Percentiles rank a stretch among this genome's conserved stretches.
phyloP scores from a whole-genome alignment of 2,329 filamentous ascomycete genomes.

The Orbilia oligospora region DNA sequence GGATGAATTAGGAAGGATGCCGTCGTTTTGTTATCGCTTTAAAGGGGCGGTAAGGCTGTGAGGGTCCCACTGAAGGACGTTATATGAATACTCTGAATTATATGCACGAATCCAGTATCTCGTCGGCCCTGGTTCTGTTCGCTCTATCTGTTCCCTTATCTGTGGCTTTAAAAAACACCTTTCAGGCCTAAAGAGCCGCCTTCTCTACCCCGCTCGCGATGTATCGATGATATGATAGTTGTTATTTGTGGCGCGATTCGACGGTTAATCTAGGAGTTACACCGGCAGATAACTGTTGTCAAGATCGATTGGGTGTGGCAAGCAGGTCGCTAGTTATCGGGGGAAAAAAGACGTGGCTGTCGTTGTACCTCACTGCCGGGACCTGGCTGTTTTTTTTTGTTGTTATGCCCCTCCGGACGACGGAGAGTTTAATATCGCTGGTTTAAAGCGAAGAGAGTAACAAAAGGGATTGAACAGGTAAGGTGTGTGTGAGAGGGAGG shows the following conservation, averaged over 20 bases:
- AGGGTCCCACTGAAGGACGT: constrained; percentile 18
- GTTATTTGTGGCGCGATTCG: constrained; percentile 10
- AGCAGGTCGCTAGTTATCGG: constrained; percentile 8
- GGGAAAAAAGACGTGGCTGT: constrained; percentile 26
- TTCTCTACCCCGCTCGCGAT: constrained; percentile 34
- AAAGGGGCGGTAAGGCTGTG: constrained; percentile 12
- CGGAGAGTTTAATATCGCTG: constrained; percentile 27
- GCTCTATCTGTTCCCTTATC: constrained; percentile 15
- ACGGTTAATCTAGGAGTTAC: background rate
- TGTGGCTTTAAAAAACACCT: background rate
- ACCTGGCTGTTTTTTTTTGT: constrained; percentile 7
- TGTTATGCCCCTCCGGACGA: constrained; percentile 29
- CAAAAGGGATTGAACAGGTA: constrained; percentile 12
- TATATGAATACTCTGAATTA: background rate
- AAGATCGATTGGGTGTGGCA: background rate
- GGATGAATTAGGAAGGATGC: constrained; percentile 13
- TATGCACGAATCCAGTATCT: background rate
- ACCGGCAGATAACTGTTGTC: background rate
- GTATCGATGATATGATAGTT: constrained; percentile 11
- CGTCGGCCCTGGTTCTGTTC: background rate
- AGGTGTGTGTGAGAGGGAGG: background rate
- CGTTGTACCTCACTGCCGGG: constrained; percentile 26
- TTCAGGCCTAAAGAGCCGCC: background rate
- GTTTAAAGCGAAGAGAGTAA: constrained; percentile 6
- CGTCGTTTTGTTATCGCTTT: constrained; percentile 3